Percentiles rank a stretch among this genome's conserved stretches.
Evolutionary conservation across 2,329 filamentous ascomycete genomes (phyloP).

Genomic region (Alternaria postmessia): DNA sequence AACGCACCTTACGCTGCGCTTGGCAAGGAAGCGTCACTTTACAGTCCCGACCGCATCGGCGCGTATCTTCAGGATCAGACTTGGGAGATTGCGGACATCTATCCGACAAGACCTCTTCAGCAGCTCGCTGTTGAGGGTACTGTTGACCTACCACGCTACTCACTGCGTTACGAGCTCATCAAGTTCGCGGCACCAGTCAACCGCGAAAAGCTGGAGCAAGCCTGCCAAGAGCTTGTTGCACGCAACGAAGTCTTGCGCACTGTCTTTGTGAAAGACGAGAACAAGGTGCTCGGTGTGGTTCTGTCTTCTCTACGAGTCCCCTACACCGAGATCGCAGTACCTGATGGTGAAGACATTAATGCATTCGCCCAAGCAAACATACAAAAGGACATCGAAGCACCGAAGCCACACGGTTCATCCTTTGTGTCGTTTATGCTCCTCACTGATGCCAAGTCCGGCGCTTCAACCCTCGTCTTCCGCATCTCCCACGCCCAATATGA

Average conservation of each 20-base stretch:
- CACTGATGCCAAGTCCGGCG: slow-evolving; percentile 64
- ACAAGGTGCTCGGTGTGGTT: slow-evolving; percentile 65
- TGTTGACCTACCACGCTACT: slow-evolving; percentile 66
- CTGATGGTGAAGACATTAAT: slow-evolving; percentile 60
- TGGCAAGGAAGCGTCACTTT: slow-evolving; percentile 52
- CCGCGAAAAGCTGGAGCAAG: slow-evolving; percentile 56
- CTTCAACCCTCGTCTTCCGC: slow-evolving; percentile 64
- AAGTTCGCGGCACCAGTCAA: slow-evolving; percentile 65
- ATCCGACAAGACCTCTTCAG: slow-evolving; percentile 67
- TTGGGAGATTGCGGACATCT: slow-evolving; percentile 64
- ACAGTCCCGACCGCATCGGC: slow-evolving; percentile 59
- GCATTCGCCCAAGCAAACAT: slow-evolving; percentile 64
- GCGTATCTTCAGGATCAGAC: slow-evolving; percentile 61
- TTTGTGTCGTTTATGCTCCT: slow-evolving; percentile 57
- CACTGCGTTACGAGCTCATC: slow-evolving; percentile 70
- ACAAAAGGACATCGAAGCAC: slow-evolving; percentile 63
- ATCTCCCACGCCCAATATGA: slow-evolving; percentile 76
- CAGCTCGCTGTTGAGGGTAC: slow-evolving; percentile 67
- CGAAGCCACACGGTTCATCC: slow-evolving; percentile 64
- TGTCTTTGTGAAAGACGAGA: slow-evolving; percentile 64
- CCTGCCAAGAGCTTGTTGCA: slow-evolving; percentile 65
- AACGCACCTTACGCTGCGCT: slow-evolving; percentile 63
- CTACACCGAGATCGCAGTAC: slow-evolving; percentile 51
- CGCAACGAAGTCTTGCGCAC: slow-evolving; percentile 72
- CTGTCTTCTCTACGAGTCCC: slow-evolving; percentile 62